These are phyloP conservation scores for Rhodotorula toruloides DNA, from an alignment of 768 basidiomycete species.

Conservation along the genomic window DNA sequence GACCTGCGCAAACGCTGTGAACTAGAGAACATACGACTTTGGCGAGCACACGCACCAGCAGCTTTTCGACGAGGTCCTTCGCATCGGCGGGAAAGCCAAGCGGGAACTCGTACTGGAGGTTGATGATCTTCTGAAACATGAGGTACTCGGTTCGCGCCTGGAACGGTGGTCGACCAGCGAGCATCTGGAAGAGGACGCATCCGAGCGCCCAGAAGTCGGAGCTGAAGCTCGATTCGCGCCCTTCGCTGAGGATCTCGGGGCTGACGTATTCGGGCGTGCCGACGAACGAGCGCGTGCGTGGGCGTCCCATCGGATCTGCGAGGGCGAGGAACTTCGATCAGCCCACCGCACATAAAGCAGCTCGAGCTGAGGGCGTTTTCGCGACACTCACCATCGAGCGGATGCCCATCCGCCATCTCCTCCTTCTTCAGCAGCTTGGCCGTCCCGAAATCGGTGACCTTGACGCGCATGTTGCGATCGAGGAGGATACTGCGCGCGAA, in stretches of 20 bases:
- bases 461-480: slow-evolving; percentile 78
- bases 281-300: slow-evolving; percentile 59
- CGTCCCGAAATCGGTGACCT: slow-evolving; percentile 96
- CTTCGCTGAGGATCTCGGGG: slow-evolving; percentile 72
- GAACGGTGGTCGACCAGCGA: slow-evolving; percentile 86
- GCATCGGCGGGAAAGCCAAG: slow-evolving; percentile 72
- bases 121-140: slow-evolving; percentile 90
- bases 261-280: slow-evolving; percentile 86
- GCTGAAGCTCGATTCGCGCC: slow-evolving; percentile 64
- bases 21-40: no score
- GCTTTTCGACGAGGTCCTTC: slow-evolving; percentile 67
- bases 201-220: slow-evolving; percentile 95
- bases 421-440: slow-evolving; percentile 49
- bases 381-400: slow-evolving; percentile 15
- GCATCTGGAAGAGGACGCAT: slow-evolving; percentile 88
- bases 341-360: no score
- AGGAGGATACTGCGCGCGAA: slow-evolving; percentile 68
- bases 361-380: no score
- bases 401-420: slow-evolving; percentile 8
- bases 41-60: slow-evolving; percentile 52
- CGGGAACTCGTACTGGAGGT: slow-evolving; percentile 78
- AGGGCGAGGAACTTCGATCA: not conserved
- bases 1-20: slow-evolving; percentile 12
- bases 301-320: slow-evolving; percentile 13
- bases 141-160: slow-evolving; percentile 82